These are phyloP conservation scores for Saccharomycopsis selenospora DNA, from an alignment of 805 yeast genomes.

Conservation along the genomic window DNA sequence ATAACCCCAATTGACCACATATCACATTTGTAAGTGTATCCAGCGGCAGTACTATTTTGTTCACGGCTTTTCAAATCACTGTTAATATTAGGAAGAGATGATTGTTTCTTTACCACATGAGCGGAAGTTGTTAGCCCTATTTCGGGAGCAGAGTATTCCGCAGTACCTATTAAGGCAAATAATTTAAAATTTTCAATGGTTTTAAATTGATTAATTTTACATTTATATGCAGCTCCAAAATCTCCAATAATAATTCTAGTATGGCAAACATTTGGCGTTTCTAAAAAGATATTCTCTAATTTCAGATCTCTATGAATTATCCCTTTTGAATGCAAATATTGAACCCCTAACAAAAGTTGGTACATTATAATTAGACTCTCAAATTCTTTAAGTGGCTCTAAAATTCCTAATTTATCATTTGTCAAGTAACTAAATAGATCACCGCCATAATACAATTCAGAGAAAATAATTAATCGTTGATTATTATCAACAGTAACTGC, in stretches of 20 bases:
- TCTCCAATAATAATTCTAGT: constrained; percentile 56
- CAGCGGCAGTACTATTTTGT: constrained; percentile 22
- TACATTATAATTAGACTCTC: constrained; percentile 46
- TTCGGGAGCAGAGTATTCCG: constrained; percentile 70
- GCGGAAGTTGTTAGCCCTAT: constrained; percentile 39
- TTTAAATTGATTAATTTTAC: constrained; percentile 27
- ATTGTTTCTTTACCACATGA: too few species aligned
- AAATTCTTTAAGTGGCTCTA: constrained; percentile 42
- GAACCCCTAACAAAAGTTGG: constrained; percentile 51
- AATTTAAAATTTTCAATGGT: constrained; percentile 28
- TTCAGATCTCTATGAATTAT: constrained; percentile 64
- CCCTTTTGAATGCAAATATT: constrained; percentile 45
- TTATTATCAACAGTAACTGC: not conserved
- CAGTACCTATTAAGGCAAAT: constrained; percentile 43
- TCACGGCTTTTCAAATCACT: constrained; percentile 16
- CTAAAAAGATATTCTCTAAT: constrained; percentile 55
- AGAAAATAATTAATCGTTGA: constrained; percentile 1
- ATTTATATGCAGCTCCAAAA: constrained; percentile 50
- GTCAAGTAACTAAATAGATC: constrained; percentile 51
- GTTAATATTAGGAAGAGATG: too few species aligned
- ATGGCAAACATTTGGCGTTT: constrained; percentile 39
- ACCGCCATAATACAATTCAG: constrained; percentile 41
- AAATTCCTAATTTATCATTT: constrained; percentile 28
- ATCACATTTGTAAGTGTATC: constrained; percentile 54
- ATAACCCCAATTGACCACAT: constrained; percentile 65